Evolutionary conservation across 1,139 yeast genomes (phyloP), one percentile per base, ranked within the genome.

Genomic region (Hyphopichia pseudoburtonii): DNA sequence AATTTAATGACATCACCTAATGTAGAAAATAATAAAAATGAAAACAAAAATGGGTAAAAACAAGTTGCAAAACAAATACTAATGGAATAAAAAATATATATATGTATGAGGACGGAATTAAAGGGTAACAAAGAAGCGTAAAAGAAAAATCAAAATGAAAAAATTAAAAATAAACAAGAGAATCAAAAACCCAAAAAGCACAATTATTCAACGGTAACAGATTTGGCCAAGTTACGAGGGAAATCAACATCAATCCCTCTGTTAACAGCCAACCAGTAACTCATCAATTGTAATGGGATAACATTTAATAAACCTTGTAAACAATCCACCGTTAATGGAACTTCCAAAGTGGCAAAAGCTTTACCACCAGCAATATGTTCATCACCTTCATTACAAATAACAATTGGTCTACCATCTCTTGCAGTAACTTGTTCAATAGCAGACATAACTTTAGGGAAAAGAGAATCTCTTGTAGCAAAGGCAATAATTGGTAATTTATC

Each of bases 171-270:
- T 16, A 9, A n/a, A 28, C 5, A 17, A 6, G n/a, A 10, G 18
- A n/a, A 17, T 11, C 23, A 7, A 21, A 10, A 21, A 21, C 9
- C 10, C 23, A 16, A 17, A 9, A 17, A 24, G 18, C 11, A 10
- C 28, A 30, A 33, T 46, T 74, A 86, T 70, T 84, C 97, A 46
- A 94, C 98, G 37, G 99, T 94, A 42, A 94, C 98, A 33, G 96
- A 84, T 74, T 94, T 94, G 47, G 99, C 99, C 70, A 94, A 78
- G 71, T 94, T 94, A 70, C 98, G 84, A 51, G 99, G 99, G 80
- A 92, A 92, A 64, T 94, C 99, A 41, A 94, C 98, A 61, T 94
- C 96, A 54, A 87, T 85, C 30, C 97, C 97, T 62, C 92, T 86
- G 67, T 85, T 82, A 40, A 88, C 92, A 36, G 98, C 97, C 57